These are phyloP conservation scores for Colletotrichum tofieldiae DNA, from an alignment of 2,329 filamentous ascomycete species.

Conservation along the genomic window DNA sequence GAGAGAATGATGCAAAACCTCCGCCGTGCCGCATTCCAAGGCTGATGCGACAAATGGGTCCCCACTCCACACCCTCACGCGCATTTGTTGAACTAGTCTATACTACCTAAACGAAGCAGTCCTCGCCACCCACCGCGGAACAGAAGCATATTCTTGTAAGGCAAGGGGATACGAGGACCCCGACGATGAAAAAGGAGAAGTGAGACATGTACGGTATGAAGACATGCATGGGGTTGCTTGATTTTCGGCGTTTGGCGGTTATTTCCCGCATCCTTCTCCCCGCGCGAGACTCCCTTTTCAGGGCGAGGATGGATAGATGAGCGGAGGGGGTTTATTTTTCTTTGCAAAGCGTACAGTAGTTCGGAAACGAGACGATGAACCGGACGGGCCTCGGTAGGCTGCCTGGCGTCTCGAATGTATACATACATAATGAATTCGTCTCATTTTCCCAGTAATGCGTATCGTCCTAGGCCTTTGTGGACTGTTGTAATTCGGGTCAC, in stretches of 20 bases:
- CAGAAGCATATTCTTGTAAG: not conserved
- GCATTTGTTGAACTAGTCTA: constrained; percentile 17
- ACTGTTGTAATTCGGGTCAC: too few relatives aligned
- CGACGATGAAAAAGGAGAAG: not conserved
- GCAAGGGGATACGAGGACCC: too few relatives aligned
- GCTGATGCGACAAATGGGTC: constrained; percentile 12
- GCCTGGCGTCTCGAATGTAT: not conserved
- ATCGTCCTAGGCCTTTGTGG: not conserved
- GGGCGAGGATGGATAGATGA: not conserved
- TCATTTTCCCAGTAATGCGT: not conserved
- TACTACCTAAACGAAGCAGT: not conserved
- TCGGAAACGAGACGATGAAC: not conserved
- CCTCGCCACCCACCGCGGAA: not conserved
- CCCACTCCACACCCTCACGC: not conserved
- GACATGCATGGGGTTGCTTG: constrained; percentile 1
- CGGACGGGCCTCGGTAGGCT: not conserved
- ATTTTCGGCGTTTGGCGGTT: constrained; percentile 8
- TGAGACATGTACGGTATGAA: constrained; percentile 6
- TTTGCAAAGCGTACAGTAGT: constrained; percentile 16
- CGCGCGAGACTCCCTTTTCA: not conserved
- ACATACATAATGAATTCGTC: constrained; percentile 5
- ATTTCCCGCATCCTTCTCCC: not conserved
- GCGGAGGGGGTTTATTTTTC: not conserved
- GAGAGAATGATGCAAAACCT: constrained; percentile 69
- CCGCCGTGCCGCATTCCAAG: constrained; percentile 53